Evolutionary conservation across 169 alveolate species (phyloP), one percentile per base, ranked within the genome.

Genomic region (Ichthyophthirius multifiliis): DNA sequence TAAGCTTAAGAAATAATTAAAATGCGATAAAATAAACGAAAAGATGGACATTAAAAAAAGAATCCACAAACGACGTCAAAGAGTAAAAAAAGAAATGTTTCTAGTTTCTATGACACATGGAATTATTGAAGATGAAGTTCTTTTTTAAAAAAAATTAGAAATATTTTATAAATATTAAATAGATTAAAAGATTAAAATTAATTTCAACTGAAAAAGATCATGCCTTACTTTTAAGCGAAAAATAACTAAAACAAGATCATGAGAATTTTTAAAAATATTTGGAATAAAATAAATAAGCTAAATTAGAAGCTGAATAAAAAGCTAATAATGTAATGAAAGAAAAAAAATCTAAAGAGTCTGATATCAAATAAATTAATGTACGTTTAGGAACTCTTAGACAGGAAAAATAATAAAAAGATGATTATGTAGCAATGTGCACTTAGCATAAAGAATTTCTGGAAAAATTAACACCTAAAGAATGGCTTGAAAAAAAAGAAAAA

Each of bases 401-500:
- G 13, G 86, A 81, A 43, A 81, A 81, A 73, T 71, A 62, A 3
- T 35, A 82, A 43, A 81, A 71, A 43, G 86, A 81, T n/a, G 86
- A 81, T 32, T 65, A 65, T 27, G 79, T 81, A 20, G 43, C 31
- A 35, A 81, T 43, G 37, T 81, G 73, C 32, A 71, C 30, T 35
- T 81, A 81, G 41, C 80, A 81, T 63, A 81, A 81, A 32, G 62
- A 81, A 18, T 81, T 81, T 43, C 32, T 81, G 1, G 86, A 81
- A 71, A 81, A 81, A 31, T 41, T 81, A 48, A 76, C 86, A 27
- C 86, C 86, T 23, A 71, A 81, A 34, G 86, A 81, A 32, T 81
- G 86, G 86, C 55, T 39, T 67, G 86, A 81, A 46, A 44, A 55
- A 39, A 81, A 81, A 55, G 81, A 81, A 23, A 71, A 71, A 46